These are phyloP conservation scores for Ensete glaucum DNA, from an alignment of 176 grass and related monocot species.

Conservation along the genomic window DNA sequence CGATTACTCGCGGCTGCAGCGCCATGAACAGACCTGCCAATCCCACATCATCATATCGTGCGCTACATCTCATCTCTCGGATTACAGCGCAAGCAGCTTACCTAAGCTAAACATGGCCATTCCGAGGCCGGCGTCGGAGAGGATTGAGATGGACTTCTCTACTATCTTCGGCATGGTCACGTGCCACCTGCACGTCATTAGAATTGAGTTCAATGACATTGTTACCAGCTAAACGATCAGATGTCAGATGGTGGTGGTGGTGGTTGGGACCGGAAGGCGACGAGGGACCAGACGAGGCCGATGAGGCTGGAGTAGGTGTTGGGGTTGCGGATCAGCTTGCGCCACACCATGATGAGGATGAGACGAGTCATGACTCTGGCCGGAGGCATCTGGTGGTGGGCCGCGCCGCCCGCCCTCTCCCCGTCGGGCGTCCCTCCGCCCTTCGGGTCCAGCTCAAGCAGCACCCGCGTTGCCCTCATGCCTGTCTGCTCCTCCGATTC, in stretches of 20 bases:
- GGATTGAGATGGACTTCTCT: slow-evolving; percentile 83
- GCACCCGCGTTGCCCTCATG: slow-evolving; percentile 16
- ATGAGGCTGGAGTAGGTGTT: slow-evolving; percentile 95
- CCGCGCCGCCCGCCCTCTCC: background rate
- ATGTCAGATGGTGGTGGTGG: too few species aligned
- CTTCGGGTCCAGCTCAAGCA: slow-evolving; percentile 33
- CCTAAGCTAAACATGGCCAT: slow-evolving; percentile 99
- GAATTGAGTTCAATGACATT: background rate
- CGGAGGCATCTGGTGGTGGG: slow-evolving; percentile 53
- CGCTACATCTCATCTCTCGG: too few species aligned
- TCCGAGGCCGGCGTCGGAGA: slow-evolving; percentile 90
- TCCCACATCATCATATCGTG: too few species aligned
- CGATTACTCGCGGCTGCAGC: slow-evolving; percentile 70
- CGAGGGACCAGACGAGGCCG: slow-evolving; percentile 70
- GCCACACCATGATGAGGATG: slow-evolving; percentile 95
- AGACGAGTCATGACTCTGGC: slow-evolving; percentile 74
- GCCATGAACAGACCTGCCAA: slow-evolving; percentile 87
- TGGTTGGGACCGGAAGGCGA: slow-evolving; percentile 54
- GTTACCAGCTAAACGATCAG: too few species aligned
- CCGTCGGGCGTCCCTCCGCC: slow-evolving; percentile 11
- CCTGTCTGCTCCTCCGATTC: slow-evolving; percentile 20
- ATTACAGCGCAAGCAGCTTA: background rate
- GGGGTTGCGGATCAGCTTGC: slow-evolving; percentile 90
- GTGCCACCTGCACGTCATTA: slow-evolving; percentile 47
- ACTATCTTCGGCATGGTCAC: slow-evolving; percentile 70